Evolutionary conservation across 495 filamentous ascomycete species (phyloP).

Genomic region (Hapsidospora chrysogenum): DNA sequence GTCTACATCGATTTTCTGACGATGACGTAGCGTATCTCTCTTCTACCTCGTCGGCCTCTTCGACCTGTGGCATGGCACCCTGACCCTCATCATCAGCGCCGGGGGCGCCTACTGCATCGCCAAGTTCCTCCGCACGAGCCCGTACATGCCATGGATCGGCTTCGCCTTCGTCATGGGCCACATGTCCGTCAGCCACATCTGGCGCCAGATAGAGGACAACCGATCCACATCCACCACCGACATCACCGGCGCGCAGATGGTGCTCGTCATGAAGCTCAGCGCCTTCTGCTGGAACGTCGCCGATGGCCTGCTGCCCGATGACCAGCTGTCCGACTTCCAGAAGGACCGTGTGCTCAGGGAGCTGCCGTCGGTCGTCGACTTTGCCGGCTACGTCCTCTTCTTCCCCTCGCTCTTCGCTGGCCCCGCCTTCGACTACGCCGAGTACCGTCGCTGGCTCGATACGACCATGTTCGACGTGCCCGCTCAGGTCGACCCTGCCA

Average conservation of each 20-base stretch:
- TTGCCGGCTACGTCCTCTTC: slow-evolving; percentile 78
- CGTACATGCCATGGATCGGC: slow-evolving; percentile 95
- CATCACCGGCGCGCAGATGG: slow-evolving; percentile 96
- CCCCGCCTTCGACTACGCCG: slow-evolving; percentile 83
- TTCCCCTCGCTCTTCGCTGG: slow-evolving; percentile 81
- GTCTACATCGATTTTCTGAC: slow-evolving; percentile 3
- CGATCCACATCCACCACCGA: slow-evolving; percentile 55
- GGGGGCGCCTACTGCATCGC: slow-evolving; percentile 71
- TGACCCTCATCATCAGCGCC: slow-evolving; percentile 64
- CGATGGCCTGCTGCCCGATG: slow-evolving; percentile 65
- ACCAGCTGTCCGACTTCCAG: slow-evolving; percentile 71
- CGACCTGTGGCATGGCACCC: slow-evolving; percentile 76
- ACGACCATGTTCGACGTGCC: slow-evolving; percentile 87
- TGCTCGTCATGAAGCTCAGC: slow-evolving; percentile 93
- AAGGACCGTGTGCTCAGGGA: slow-evolving; percentile 60
- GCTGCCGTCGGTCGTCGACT: slow-evolving; percentile 64
- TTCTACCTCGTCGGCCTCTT: slow-evolving; percentile 95
- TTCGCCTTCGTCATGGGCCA: slow-evolving; percentile 93
- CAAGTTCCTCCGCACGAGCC: slow-evolving; percentile 60
- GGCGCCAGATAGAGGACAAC: slow-evolving; percentile 52
- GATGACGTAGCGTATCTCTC: slow-evolving; percentile 45
- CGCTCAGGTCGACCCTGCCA: slow-evolving; percentile 56
- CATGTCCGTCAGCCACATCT: slow-evolving; percentile 79
- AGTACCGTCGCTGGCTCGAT: slow-evolving; percentile 84
- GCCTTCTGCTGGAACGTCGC: slow-evolving; percentile 96